These are phyloP conservation scores for Microbotryum saponariae DNA, from an alignment of 1,284 basidiomycete species.

Conservation along the genomic window DNA sequence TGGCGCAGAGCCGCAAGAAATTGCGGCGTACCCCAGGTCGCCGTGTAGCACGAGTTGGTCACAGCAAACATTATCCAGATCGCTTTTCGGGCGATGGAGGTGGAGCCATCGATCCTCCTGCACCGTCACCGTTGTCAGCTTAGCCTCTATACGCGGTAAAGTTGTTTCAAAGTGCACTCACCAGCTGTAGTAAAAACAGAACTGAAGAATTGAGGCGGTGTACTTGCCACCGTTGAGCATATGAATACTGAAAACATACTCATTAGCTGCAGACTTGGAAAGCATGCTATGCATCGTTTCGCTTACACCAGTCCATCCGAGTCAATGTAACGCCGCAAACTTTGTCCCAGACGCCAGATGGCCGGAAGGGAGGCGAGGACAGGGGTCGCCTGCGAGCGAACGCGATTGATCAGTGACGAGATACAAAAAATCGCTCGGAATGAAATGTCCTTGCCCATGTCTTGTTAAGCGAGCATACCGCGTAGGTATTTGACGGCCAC, in stretches of 20 bases:
- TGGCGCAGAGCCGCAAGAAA: too few species aligned
- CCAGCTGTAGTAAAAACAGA: slow-evolving; percentile 27
- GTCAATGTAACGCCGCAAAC: slow-evolving; percentile 28
- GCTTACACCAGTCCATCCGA: slow-evolving; percentile 20
- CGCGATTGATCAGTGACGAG: too few species aligned
- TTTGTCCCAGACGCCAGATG: slow-evolving; percentile 24
- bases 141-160: too few species aligned
- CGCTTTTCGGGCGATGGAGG: slow-evolving; percentile 12
- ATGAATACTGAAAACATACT: slow-evolving; percentile 10
- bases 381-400: slow-evolving; percentile 5
- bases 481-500: slow-evolving; percentile 14
- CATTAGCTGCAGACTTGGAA: not conserved
- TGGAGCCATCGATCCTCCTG: slow-evolving; percentile 12
- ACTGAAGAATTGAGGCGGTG: slow-evolving; percentile 16
- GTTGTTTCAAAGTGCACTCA: not conserved
- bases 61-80: slow-evolving; percentile 27
- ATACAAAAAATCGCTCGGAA: too few species aligned
- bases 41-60: slow-evolving; percentile 17
- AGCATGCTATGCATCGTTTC: not conserved
- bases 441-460: slow-evolving; percentile 13
- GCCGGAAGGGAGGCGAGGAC: slow-evolving; percentile 25
- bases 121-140: not conserved
- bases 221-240: slow-evolving; percentile 32
- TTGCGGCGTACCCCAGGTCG: slow-evolving; percentile 16
- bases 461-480: slow-evolving; percentile 24